Conservation (phyloP, 2,329 filamentous ascomycete genomes). For the Coniochaeta ligniaria region DNA sequence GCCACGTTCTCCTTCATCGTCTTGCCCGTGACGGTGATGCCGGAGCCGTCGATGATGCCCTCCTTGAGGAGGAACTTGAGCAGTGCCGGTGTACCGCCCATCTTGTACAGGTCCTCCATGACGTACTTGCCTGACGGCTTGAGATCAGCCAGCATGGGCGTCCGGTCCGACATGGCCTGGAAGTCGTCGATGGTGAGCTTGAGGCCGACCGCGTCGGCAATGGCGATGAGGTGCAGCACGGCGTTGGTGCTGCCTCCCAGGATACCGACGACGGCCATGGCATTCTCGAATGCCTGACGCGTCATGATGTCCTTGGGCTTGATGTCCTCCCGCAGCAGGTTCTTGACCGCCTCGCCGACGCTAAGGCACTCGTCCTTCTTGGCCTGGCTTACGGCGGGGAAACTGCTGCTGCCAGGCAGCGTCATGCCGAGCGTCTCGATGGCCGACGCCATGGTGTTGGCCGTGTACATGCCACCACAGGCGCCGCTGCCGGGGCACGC, state of each 20-base stretch:
- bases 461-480: constrained; percentile 81
- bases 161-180: constrained; percentile 72
- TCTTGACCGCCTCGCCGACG: constrained; percentile 67
- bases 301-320: constrained; percentile 73
- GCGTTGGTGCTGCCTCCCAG: constrained; percentile 82
- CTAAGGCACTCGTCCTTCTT: constrained; percentile 68
- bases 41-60: constrained; percentile 71
- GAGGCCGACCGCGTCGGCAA: constrained; percentile 73
- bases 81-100: constrained; percentile 79
- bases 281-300: constrained; percentile 74
- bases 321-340: constrained; percentile 69
- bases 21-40: constrained; percentile 82
- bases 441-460: constrained; percentile 69
- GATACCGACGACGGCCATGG: constrained; percentile 76
- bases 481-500: constrained; percentile 81
- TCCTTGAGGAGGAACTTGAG: constrained; percentile 84
- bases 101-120: constrained; percentile 77
- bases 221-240: constrained; percentile 77
- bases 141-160: constrained; percentile 72
- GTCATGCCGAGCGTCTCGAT: constrained; percentile 71
- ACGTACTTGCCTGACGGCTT: constrained; percentile 84
- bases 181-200: constrained; percentile 83
- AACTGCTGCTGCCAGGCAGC: constrained; percentile 74
- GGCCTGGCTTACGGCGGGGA: constrained; percentile 64
- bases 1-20: constrained; percentile 81